phyloP scores from a whole-genome alignment of 2,329 filamentous ascomycete genomes.

The Pyrenophora graminea region DNA sequence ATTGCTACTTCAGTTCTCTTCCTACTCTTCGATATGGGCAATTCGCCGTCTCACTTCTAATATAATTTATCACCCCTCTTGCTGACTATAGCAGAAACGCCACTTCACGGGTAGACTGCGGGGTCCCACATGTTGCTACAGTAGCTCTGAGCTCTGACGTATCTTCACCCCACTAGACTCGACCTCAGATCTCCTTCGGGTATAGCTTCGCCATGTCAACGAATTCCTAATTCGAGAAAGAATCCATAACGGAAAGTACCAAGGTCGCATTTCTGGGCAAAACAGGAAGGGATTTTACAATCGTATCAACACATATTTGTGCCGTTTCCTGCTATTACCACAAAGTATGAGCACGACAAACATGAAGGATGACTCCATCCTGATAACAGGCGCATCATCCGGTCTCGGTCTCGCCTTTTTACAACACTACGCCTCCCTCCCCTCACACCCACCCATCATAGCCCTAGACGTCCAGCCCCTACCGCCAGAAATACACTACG shows the following conservation, averaged over 20 bases:
- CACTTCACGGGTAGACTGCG: conserved; percentile 3
- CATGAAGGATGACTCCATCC: conserved; percentile 59
- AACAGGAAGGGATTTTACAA: no score
- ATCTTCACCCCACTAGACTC: background rate
- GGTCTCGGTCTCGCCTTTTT: conserved; percentile 77
- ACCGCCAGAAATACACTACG: background rate
- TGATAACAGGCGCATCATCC: conserved; percentile 92
- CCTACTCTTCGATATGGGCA: no score
- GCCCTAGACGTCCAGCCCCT: conserved; percentile 26
- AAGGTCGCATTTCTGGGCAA: no score
- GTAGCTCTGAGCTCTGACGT: background rate
- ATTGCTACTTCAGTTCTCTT: no score
- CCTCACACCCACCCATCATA: conserved; percentile 17
- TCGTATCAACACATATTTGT: no score
- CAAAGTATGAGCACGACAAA: background rate
- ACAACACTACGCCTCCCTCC: conserved; percentile 27
- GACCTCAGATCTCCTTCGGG: no score
- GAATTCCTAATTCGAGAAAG: no score
- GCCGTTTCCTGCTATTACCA: background rate
- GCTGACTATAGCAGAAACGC: no score
- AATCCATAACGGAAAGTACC: no score
- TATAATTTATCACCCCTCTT: no score
- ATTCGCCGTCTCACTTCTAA: no score
- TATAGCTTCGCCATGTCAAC: no score
- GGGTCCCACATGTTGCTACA: conserved; percentile 5